Percentiles rank a stretch among this genome's conserved stretches.
Evolutionary conservation across 345 rosid species (phyloP).

Genomic region (Pistacia vera): DNA sequence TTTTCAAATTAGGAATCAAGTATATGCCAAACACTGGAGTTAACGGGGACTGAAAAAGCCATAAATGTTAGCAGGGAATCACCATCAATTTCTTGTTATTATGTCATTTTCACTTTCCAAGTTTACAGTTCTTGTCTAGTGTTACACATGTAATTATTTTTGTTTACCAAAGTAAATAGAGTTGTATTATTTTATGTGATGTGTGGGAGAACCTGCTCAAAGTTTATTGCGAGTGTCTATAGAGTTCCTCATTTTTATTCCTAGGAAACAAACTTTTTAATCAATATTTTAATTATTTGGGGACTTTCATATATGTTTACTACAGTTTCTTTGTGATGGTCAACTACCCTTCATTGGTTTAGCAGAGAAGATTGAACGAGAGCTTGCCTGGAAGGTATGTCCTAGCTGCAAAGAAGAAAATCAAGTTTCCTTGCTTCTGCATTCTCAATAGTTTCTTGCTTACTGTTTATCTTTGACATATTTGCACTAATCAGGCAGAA

Average conservation of each 20-base stretch:
- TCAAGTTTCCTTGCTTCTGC: conserved; percentile 6
- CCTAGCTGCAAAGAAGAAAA: conserved; percentile 21
- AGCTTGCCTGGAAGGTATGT: conserved; percentile 95
- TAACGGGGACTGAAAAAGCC: not conserved
- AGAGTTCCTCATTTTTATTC: too few relatives aligned
- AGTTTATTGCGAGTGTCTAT: not conserved
- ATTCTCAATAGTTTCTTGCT: conserved; percentile 16
- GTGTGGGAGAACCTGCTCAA: not conserved
- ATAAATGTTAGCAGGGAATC: not conserved
- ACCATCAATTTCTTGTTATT: not conserved
- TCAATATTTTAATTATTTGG: not conserved
- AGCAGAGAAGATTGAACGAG: conserved; percentile 84
- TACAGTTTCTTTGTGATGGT: conserved; percentile 82
- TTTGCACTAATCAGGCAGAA: conserved; percentile 59
- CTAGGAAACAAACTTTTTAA: not conserved
- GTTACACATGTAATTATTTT: not conserved
- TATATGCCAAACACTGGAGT: not conserved
- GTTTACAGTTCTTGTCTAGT: not conserved
- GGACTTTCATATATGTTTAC: conserved; percentile 13
- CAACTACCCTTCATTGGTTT: conserved; percentile 87
- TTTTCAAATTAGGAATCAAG: not conserved
- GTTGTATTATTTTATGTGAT: not conserved
- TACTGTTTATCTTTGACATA: conserved; percentile 19
- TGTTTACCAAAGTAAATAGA: not conserved
- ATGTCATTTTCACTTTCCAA: not conserved